phyloP scores from a whole-genome alignment of 2,329 filamentous ascomycete genomes.

The Pseudodiploospora longispora region DNA sequence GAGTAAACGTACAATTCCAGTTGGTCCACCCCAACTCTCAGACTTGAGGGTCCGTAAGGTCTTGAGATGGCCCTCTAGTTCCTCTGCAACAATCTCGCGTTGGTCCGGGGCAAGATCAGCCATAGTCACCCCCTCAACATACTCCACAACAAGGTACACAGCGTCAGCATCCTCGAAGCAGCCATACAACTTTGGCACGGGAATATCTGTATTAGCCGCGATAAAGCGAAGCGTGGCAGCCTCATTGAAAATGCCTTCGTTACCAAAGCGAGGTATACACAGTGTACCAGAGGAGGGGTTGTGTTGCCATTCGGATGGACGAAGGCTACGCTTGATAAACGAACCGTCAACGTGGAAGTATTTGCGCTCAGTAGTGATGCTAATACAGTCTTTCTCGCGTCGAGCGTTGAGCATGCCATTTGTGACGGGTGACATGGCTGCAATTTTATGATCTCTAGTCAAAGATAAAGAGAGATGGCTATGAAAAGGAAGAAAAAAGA shows the following conservation, averaged over 20 bases:
- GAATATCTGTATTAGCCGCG: slow-evolving; percentile 12
- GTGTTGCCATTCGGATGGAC: slow-evolving; percentile 9
- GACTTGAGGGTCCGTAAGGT: slow-evolving; percentile 7
- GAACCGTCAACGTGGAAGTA: slow-evolving; percentile 6
- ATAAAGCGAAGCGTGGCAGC: slow-evolving; percentile 9
- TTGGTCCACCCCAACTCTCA: slow-evolving; percentile 10
- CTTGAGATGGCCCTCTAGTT: slow-evolving; percentile 8
- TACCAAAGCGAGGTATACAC: slow-evolving; percentile 7
- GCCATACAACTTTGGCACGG: slow-evolving; percentile 10
- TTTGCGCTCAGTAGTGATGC: slow-evolving; percentile 7
- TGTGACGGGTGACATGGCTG: slow-evolving; percentile 1
- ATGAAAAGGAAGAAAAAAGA: background rate
- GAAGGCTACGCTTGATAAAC: slow-evolving; percentile 8
- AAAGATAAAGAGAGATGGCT: background rate
- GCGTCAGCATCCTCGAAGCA: slow-evolving; percentile 9
- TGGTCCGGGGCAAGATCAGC: slow-evolving; percentile 2
- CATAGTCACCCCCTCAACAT: slow-evolving; percentile 7
- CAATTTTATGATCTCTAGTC: background rate
- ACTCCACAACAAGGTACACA: slow-evolving; percentile 5
- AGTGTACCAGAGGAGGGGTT: slow-evolving; percentile 4
- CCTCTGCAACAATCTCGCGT: slow-evolving; percentile 6
- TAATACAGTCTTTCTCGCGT: slow-evolving; percentile 4
- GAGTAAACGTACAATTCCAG: slow-evolving; percentile 5
- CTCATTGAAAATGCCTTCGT: slow-evolving; percentile 13
- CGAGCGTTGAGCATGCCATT: slow-evolving; percentile 4